These are phyloP conservation scores for Cladophialophora chaetospira DNA, from an alignment of 2,329 filamentous ascomycete species.

Conservation along the genomic window DNA sequence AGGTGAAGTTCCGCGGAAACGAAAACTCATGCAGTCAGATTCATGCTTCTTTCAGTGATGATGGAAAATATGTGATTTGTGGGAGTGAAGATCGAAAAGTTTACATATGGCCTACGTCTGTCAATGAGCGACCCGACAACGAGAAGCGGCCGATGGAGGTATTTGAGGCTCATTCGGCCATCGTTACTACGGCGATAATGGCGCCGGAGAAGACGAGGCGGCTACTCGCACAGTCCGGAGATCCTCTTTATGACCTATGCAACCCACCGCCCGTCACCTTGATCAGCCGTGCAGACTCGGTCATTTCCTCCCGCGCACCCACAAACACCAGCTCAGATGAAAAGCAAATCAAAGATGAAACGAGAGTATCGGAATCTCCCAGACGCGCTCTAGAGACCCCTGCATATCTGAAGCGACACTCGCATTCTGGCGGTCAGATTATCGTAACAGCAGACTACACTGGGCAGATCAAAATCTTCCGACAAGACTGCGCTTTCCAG, in stretches of 20 bases:
- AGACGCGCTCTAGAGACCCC: conserved; percentile 67
- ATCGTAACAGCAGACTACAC: conserved; percentile 87
- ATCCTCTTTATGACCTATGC: conserved; percentile 94
- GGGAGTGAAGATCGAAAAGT: conserved; percentile 89
- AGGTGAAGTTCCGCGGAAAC: conserved; percentile 88
- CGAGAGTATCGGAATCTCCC: conserved; percentile 31
- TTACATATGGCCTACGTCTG: conserved; percentile 81
- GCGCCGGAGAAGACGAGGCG: conserved; percentile 78
- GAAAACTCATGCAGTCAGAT: conserved; percentile 91
- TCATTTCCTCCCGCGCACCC: conserved; percentile 51
- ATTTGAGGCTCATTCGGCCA: conserved; percentile 85
- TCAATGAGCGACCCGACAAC: conserved; percentile 54
- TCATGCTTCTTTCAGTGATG: conserved; percentile 82
- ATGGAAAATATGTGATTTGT: conserved; percentile 82
- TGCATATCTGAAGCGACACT: conserved; percentile 72
- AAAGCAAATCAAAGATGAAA: conserved; percentile 30
- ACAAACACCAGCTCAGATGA: conserved; percentile 43
- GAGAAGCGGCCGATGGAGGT: conserved; percentile 80
- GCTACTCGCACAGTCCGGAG: conserved; percentile 76
- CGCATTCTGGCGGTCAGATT: conserved; percentile 81
- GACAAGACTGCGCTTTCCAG: conserved; percentile 84
- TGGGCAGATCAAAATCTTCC: conserved; percentile 89
- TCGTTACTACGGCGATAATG: conserved; percentile 86
- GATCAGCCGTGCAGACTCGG: conserved; percentile 69
- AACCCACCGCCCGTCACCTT: conserved; percentile 90